Evolutionary conservation across 768 basidiomycete genomes (phyloP).

Genomic region (Naganishia kalamii): DNA sequence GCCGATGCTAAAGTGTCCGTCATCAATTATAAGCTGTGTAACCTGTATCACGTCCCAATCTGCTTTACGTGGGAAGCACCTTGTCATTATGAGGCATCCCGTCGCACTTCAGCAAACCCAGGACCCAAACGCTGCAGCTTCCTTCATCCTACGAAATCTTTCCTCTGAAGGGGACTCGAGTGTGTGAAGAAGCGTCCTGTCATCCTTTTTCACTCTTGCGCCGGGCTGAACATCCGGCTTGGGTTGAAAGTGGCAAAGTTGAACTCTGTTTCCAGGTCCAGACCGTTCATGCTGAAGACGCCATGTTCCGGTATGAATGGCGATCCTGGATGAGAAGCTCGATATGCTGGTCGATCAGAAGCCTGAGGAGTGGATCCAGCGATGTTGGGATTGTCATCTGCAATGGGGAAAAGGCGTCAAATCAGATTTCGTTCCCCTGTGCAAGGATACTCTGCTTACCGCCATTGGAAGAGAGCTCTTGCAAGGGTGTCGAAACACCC

Average conservation of each 20-base stretch:
- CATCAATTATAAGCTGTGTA: too few species aligned
- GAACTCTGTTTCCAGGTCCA: not conserved
- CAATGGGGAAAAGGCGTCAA: not conserved
- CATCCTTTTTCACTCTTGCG: not conserved
- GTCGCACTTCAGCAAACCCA: too few species aligned
- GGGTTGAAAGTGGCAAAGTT: not conserved
- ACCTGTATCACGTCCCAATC: too few species aligned
- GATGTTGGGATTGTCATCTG: not conserved
- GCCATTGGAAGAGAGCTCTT: not conserved
- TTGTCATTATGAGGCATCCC: too few species aligned
- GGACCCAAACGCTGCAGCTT: too few species aligned
- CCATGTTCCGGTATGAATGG: not conserved
- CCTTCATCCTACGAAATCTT: too few species aligned
- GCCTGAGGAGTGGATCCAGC: not conserved
- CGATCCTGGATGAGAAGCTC: not conserved
- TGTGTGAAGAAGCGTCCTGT: not conserved
- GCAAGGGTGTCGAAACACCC: not conserved
- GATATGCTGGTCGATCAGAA: not conserved
- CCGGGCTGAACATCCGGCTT: not conserved
- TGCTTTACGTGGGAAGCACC: too few species aligned
- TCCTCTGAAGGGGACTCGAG: too few species aligned
- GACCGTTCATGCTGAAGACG: not conserved
- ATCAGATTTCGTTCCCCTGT: too few species aligned
- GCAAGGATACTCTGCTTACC: too few species aligned
- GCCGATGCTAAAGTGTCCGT: too few species aligned